phyloP scores from a whole-genome alignment of 1,284 basidiomycete genomes.

The Peniophora sp. region DNA sequence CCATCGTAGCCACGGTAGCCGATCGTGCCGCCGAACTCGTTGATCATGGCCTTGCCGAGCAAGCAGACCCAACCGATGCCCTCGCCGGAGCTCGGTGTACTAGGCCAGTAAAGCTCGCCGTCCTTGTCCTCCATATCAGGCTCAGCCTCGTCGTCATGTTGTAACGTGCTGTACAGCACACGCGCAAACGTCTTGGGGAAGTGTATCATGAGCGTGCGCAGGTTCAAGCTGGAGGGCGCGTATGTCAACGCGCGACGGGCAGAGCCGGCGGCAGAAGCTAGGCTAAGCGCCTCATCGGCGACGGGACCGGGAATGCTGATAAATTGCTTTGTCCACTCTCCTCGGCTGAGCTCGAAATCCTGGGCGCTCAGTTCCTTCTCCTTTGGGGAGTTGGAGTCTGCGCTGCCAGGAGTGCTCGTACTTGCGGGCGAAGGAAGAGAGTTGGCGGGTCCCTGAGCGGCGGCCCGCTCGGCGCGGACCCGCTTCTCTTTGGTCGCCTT shows the following conservation, averaged over 20 bases:
- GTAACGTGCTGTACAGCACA: constrained; percentile 55
- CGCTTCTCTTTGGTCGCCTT: constrained; percentile 31
- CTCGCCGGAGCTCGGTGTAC: constrained; percentile 58
- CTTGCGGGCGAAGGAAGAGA: constrained; percentile 73
- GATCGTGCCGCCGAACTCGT: constrained; percentile 64
- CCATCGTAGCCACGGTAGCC: constrained; percentile 64
- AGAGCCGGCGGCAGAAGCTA: background rate
- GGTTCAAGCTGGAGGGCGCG: constrained; percentile 47
- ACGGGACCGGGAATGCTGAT: constrained; percentile 7
- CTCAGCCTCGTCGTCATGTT: constrained; percentile 59
- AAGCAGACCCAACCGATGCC: constrained; percentile 74
- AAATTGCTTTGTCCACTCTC: constrained; percentile 4
- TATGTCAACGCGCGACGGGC: constrained; percentile 34
- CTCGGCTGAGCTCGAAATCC: constrained; percentile 11
- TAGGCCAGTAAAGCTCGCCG: constrained; percentile 74
- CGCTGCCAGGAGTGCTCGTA: constrained; percentile 53
- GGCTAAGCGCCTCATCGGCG: background rate
- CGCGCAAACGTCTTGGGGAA: constrained; percentile 69
- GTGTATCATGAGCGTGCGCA: constrained; percentile 55
- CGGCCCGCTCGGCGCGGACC: constrained; percentile 24
- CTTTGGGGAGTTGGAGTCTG: constrained; percentile 61
- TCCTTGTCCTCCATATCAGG: constrained; percentile 76
- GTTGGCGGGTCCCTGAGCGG: constrained; percentile 43
- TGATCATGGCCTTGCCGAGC: constrained; percentile 76
- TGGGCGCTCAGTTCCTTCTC: constrained; percentile 17